Evolutionary conservation across 1,284 basidiomycete genomes (phyloP).

Genomic region (Leccinum solheimii): DNA sequence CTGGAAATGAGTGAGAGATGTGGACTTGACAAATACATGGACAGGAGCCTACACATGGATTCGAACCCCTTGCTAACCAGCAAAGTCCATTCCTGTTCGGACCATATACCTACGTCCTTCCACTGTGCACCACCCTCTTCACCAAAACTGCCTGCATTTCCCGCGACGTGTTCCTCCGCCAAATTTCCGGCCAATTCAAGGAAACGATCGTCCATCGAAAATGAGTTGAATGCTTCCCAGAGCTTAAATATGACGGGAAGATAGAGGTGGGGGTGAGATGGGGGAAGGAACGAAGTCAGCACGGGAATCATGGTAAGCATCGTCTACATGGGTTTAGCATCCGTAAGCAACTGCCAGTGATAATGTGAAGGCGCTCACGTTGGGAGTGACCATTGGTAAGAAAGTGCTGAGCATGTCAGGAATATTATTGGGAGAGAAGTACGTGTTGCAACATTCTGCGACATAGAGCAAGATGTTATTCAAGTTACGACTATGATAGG

Average conservation of each 20-base stretch:
- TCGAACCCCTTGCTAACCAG: slow-evolving; percentile 86
- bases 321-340: slow-evolving; percentile 42
- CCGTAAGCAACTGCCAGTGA: neutral
- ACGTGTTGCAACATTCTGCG: slow-evolving; percentile 78
- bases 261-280: slow-evolving; percentile 66
- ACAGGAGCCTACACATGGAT: slow-evolving; percentile 71
- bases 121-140: slow-evolving; percentile 57
- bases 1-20: slow-evolving; percentile 46
- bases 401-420: slow-evolving; percentile 89
- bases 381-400: slow-evolving; percentile 44
- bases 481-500: slow-evolving; percentile 27
- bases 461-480: slow-evolving; percentile 54
- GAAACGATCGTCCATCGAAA: slow-evolving; percentile 79
- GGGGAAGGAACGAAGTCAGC: slow-evolving; percentile 76
- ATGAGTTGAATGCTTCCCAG: slow-evolving; percentile 86
- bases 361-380: slow-evolving; percentile 22
- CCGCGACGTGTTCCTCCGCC: slow-evolving; percentile 76
- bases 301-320: slow-evolving; percentile 69
- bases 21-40: slow-evolving; percentile 5
- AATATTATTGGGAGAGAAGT: slow-evolving; percentile 89
- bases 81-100: slow-evolving; percentile 80
- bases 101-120: slow-evolving; percentile 89
- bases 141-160: slow-evolving; percentile 51
- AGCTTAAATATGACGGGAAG: slow-evolving; percentile 75
- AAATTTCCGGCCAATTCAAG: slow-evolving; percentile 80